Evolutionary conservation across 1,139 yeast genomes (phyloP).

Genomic region (Kluyveromyces sp.): DNA sequence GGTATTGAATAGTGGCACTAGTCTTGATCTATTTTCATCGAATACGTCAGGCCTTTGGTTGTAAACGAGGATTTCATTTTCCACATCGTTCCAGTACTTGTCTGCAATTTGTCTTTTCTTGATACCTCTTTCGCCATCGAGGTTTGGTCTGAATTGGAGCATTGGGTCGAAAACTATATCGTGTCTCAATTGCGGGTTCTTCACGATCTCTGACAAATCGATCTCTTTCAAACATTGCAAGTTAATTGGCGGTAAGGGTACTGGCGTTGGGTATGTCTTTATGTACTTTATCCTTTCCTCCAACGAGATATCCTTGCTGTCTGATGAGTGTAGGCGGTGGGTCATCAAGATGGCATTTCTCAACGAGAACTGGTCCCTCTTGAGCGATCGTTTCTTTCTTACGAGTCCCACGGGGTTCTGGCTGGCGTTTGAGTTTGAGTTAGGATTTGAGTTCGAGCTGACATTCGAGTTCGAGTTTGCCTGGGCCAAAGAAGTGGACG

Average conservation of each 20-base stretch:
- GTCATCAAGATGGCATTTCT: slow-evolving; percentile 18
- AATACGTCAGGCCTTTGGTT: slow-evolving; percentile 26
- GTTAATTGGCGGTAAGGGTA: slow-evolving; percentile 68
- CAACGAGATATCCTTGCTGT: slow-evolving; percentile 13
- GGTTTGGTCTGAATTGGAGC: slow-evolving; percentile 82
- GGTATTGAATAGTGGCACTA: slow-evolving; percentile 65
- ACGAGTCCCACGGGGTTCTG: slow-evolving; percentile 6
- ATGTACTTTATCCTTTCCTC: slow-evolving; percentile 25
- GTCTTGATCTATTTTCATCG: slow-evolving; percentile 39
- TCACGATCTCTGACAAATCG: slow-evolving; percentile 79
- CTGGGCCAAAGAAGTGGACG: background rate
- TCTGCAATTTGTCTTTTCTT: slow-evolving; percentile 70
- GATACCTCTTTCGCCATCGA: slow-evolving; percentile 84
- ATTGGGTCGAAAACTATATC: slow-evolving; percentile 91
- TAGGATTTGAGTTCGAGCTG: background rate
- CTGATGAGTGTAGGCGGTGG: slow-evolving; percentile 11
- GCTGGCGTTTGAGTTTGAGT: background rate
- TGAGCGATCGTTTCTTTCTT: slow-evolving; percentile 7
- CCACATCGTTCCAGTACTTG: slow-evolving; percentile 76
- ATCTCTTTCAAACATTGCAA: slow-evolving; percentile 77
- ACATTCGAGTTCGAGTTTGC: background rate
- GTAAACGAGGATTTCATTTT: slow-evolving; percentile 41
- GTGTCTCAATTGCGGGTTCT: slow-evolving; percentile 88
- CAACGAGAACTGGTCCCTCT: slow-evolving; percentile 10
- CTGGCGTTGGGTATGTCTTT: slow-evolving; percentile 18